Percentiles rank a stretch among this genome's conserved stretches.
phyloP scores from a whole-genome alignment of 116 monocot species.

The Phalaenopsis hybrid region DNA sequence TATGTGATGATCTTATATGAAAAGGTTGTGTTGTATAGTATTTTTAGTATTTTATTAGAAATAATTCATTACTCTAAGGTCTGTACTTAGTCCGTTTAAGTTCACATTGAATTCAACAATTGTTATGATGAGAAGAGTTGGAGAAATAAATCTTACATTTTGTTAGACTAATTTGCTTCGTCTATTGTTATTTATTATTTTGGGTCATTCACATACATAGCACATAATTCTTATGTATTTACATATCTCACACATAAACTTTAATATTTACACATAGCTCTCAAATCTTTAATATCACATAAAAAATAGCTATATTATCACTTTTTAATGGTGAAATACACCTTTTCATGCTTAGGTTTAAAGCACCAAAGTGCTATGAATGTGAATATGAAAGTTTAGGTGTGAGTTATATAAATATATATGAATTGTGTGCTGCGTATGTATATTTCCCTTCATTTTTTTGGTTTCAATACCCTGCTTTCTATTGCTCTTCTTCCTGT shows the following conservation, averaged over 20 bases:
- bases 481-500: neutral
- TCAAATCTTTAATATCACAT: too few species aligned
- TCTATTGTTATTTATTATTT: neutral
- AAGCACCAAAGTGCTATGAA: too few species aligned
- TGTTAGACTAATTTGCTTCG: neutral
- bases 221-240: too few species aligned
- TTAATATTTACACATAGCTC: too few species aligned
- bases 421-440: too few species aligned
- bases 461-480: neutral
- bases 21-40: neutral
- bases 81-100: neutral
- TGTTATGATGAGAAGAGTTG: neutral
- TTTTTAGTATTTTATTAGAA: neutral
- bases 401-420: too few species aligned
- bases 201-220: too few species aligned
- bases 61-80: neutral
- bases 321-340: too few species aligned
- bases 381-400: too few species aligned
- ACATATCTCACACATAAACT: too few species aligned
- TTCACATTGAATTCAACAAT: neutral
- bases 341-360: too few species aligned
- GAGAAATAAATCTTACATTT: neutral
- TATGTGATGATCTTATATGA: neutral
- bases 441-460: neutral
- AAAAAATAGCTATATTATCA: too few species aligned